Evolutionary conservation across 2,329 filamentous ascomycete genomes (phyloP), one percentile per base, ranked within the genome.

Genomic region (Tolypocladium inflatum): DNA sequence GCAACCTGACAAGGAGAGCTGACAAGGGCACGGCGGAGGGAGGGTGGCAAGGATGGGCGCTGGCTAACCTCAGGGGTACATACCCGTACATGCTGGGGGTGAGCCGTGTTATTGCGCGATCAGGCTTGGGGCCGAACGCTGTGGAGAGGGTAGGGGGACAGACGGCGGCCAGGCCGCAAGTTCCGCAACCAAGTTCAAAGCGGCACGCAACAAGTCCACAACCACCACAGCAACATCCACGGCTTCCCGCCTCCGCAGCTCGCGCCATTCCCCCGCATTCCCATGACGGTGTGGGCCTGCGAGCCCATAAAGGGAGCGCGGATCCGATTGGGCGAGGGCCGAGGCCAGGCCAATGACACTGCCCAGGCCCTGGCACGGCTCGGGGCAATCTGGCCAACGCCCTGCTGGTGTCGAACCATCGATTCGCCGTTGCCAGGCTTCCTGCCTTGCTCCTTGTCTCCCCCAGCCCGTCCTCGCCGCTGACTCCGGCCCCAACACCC

Each of bases 191-290:
- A 6, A 8, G 43, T 17, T 33, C 30, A 33, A 33, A 33, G 30
- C 30, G 30, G 30, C 30, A 33, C 30, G 23, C 43, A 48, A 4
- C 42, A 45, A n/a, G n/a, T 26, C 17, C 45, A 50, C 45, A 33
- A 33, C 30, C 30, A 33, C 30, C 30, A 33, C 30, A 33, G 30
- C 30, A 33, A 8, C 30, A 33, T 9, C 30, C 30, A 33, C 30
- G 30, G 8, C 26, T 33, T 50, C 23, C 45, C 45, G 45, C 26
- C 26, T 50, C 45, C 45, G 17, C 43, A 48, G 43, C 54, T 23
- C 30, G 26, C 39, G 39, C 39, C 54, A 45, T 45, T 55, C 41
- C 54, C 54, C 54, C 54, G 54, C 54, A 55, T 45, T 55, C 41
- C 51, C 33, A n/a, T 21, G 30, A 26, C 33, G 30, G 30, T 13